Evolutionary conservation across 2,329 filamentous ascomycete species (phyloP).

Genomic region (Paraphaeosphaeria sporulosa): DNA sequence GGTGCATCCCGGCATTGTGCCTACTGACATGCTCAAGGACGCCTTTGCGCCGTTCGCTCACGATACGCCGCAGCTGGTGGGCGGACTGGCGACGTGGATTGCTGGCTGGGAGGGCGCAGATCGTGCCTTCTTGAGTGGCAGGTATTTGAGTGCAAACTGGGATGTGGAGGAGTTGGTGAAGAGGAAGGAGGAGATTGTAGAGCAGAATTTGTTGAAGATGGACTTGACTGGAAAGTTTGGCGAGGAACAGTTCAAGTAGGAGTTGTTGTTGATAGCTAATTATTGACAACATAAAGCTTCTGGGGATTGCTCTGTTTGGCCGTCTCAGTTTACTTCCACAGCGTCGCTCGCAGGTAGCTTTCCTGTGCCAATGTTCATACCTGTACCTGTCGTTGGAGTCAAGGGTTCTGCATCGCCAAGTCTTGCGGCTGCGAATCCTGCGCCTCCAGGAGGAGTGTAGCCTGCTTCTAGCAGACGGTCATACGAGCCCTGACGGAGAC

Average conservation of each 20-base stretch:
- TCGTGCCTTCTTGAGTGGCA: slow-evolving; percentile 33
- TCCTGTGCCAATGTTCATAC: not conserved
- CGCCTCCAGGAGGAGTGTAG: too few relatives aligned
- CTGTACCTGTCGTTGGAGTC: not conserved
- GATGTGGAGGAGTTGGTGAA: slow-evolving; percentile 38
- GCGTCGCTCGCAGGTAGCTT: not conserved
- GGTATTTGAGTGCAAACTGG: slow-evolving; percentile 38
- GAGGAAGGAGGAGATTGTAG: slow-evolving; percentile 28
- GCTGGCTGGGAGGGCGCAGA: slow-evolving; percentile 28
- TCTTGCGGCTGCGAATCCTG: not conserved
- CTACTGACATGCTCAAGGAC: slow-evolving; percentile 26
- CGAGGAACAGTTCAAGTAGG: not conserved
- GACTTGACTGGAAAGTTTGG: not conserved
- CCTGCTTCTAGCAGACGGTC: not conserved
- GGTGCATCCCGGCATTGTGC: slow-evolving; percentile 29
- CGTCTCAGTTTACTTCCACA: not conserved
- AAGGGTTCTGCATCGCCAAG: not conserved
- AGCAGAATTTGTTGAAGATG: slow-evolving; percentile 24
- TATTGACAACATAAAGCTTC: not conserved
- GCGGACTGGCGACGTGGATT: slow-evolving; percentile 37
- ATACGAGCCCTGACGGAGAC: not conserved
- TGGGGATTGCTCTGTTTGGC: not conserved
- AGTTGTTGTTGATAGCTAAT: not conserved
- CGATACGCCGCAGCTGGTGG: slow-evolving; percentile 39
- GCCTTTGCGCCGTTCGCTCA: slow-evolving; percentile 20